phyloP scores from a whole-genome alignment of 495 filamentous ascomycete species.

The Xylaria castorea region DNA sequence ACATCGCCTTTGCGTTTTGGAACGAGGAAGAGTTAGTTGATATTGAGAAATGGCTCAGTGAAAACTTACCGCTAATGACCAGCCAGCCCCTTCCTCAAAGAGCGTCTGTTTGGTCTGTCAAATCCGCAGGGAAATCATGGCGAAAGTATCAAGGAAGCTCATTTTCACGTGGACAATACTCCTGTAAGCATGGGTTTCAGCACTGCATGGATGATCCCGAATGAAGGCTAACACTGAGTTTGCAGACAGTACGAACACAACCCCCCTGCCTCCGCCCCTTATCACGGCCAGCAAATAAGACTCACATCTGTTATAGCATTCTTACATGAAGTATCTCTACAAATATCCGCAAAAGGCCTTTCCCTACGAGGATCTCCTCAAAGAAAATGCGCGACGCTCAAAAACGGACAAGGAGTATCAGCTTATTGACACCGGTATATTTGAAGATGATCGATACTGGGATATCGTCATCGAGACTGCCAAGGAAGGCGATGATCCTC shows the following conservation, averaged over 20 bases:
- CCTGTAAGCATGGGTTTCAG: conserved; percentile 55
- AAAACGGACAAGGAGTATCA: conserved; percentile 87
- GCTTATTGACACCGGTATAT: conserved; percentile 87
- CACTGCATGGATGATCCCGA: background rate
- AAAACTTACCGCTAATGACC: conserved; percentile 24
- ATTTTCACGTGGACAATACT: conserved; percentile 96
- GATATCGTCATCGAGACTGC: conserved; percentile 97
- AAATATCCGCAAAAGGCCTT: conserved; percentile 94
- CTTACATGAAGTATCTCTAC: conserved; percentile 98
- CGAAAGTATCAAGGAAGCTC: conserved; percentile 93
- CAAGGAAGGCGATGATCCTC: conserved; percentile 86
- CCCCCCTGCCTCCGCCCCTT: background rate
- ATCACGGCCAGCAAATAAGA: conserved; percentile 24
- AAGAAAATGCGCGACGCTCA: conserved; percentile 79
- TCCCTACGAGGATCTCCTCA: conserved; percentile 84
- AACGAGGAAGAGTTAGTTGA: conserved; percentile 86
- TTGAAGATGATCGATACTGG: conserved; percentile 93
- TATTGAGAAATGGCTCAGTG: background rate
- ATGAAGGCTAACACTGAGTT: conserved; percentile 3
- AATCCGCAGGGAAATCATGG: conserved; percentile 98
- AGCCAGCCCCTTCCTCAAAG: conserved; percentile 84
- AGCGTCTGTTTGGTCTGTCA: conserved; percentile 90
- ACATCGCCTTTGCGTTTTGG: conserved; percentile 96
- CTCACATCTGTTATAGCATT: conserved; percentile 66
- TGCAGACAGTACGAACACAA: conserved; percentile 50